phyloP scores from a whole-genome alignment of 768 basidiomycete genomes.

The Xanthoconium stramineum region DNA sequence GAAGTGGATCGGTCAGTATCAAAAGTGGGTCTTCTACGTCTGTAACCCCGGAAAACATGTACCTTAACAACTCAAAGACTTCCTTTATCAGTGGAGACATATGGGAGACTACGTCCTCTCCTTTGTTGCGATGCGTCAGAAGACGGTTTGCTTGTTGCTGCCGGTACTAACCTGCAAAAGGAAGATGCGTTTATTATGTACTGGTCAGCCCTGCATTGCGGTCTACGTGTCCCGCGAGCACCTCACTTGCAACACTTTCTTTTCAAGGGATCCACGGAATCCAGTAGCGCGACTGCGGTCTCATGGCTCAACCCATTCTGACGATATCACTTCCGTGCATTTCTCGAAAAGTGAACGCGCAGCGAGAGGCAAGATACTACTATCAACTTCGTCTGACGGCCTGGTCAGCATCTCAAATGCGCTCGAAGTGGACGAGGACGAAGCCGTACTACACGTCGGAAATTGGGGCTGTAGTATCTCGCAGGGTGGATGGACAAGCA shows the following conservation, averaged over 20 bases:
- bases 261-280: conserved; percentile 78
- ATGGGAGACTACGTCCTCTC: conserved; percentile 42
- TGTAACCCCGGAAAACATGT: not conserved
- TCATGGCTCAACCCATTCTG: conserved; percentile 89
- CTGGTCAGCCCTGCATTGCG: conserved; percentile 50
- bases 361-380: conserved; percentile 44
- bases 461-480: conserved; percentile 84
- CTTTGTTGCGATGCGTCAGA: conserved; percentile 69
- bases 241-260: not conserved
- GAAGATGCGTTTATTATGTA: conserved; percentile 83
- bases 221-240: not conserved
- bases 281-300: conserved; percentile 63
- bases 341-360: conserved; percentile 38
- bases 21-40: conserved; percentile 49
- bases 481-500: conserved; percentile 65
- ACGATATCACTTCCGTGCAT: conserved; percentile 80
- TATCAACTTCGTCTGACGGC: conserved; percentile 87
- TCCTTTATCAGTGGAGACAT: conserved; percentile 43
- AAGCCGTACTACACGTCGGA: conserved; percentile 75
- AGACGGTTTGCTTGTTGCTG: conserved; percentile 72
- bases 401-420: conserved; percentile 69
- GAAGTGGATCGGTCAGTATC: conserved; percentile 47
- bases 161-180: conserved; percentile 76
- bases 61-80: conserved; percentile 39
- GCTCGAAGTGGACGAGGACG: conserved; percentile 82